phyloP scores from a whole-genome alignment of 2,329 filamentous ascomycete genomes.

The Alternaria solani region DNA sequence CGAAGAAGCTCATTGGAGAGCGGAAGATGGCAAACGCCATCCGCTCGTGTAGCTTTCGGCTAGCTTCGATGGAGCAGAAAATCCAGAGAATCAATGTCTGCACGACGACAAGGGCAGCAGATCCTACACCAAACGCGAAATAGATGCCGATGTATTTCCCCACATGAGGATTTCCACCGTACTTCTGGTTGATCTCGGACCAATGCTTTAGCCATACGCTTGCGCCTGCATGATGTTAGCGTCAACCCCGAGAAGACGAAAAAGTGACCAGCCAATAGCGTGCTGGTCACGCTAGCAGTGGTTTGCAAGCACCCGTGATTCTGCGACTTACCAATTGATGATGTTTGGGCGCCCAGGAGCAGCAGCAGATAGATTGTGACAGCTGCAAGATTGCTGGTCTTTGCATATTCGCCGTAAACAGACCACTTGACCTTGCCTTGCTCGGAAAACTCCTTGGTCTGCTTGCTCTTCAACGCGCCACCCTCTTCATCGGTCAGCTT shows the following conservation, averaged over 20 bases:
- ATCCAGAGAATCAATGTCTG: conserved; percentile 98
- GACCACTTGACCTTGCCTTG: conserved; percentile 98
- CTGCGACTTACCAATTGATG: conserved; percentile 72
- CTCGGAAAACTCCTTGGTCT: conserved; percentile 86
- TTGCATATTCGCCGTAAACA: conserved; percentile 94
- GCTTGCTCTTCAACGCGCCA: conserved; percentile 76
- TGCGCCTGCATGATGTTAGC: conserved; percentile 63
- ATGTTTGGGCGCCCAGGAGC: conserved; percentile 80
- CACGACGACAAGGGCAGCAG: conserved; percentile 82
- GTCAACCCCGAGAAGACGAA: conserved; percentile 16
- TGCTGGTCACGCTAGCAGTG: not conserved
- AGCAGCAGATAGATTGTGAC: conserved; percentile 81
- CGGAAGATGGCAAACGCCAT: conserved; percentile 98
- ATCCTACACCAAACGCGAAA: conserved; percentile 91
- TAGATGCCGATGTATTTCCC: conserved; percentile 95
- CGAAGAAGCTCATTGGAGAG: conserved; percentile 98
- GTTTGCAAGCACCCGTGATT: not conserved
- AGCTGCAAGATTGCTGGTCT: conserved; percentile 87
- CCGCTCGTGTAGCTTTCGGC: conserved; percentile 92
- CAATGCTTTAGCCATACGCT: conserved; percentile 94
- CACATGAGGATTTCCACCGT: conserved; percentile 74
- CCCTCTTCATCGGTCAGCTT: conserved; percentile 87
- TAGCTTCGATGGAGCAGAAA: conserved; percentile 99
- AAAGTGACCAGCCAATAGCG: conserved; percentile 31
- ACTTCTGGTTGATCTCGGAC: conserved; percentile 78